phyloP scores from a whole-genome alignment of 768 basidiomycete genomes.

The Hygrophoropsis aurantiaca region DNA sequence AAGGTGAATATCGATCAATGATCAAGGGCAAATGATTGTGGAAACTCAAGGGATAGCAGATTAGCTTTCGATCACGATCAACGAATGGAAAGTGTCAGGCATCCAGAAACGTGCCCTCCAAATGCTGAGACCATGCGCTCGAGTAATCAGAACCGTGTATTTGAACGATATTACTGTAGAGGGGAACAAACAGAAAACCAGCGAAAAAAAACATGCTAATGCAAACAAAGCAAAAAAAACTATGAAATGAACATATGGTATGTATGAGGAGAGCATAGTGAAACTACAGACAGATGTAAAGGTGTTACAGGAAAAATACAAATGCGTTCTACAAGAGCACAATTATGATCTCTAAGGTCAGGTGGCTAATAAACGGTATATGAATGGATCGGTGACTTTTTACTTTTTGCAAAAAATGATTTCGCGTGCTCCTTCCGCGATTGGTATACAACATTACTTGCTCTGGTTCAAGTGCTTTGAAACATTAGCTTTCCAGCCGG shows the following conservation, averaged over 20 bases:
- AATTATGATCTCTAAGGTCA: conserved; percentile 12
- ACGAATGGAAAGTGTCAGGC: too few relatives aligned
- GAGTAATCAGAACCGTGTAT: too few relatives aligned
- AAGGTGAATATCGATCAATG: too few relatives aligned
- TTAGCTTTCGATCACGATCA: too few relatives aligned
- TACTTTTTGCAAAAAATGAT: conserved; percentile 11
- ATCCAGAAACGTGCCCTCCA: too few relatives aligned
- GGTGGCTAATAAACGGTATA: conserved; percentile 11
- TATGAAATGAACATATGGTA: conserved; percentile 5
- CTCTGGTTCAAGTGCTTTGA: conserved; percentile 44
- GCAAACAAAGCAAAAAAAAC: conserved; percentile 6
- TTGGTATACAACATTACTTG: conserved; percentile 11
- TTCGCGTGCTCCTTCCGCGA: conserved; percentile 7
- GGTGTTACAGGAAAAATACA: conserved; percentile 12
- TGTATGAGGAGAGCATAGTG: neutral
- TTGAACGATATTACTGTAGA: too few relatives aligned
- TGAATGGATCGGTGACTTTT: conserved; percentile 13
- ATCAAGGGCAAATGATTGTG: too few relatives aligned
- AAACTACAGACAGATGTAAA: too few relatives aligned
- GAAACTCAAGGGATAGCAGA: too few relatives aligned
- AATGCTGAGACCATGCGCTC: too few relatives aligned
- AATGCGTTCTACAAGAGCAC: conserved; percentile 7
- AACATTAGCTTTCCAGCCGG: conserved; percentile 60
- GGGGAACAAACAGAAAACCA: too few relatives aligned
- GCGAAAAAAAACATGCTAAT: neutral